A percentile compares a stretch with the other conserved stretches of the same genome.
Evolutionary conservation across 2,329 filamentous ascomycete species (phyloP).

Genomic region (Talaromyces sp.): DNA sequence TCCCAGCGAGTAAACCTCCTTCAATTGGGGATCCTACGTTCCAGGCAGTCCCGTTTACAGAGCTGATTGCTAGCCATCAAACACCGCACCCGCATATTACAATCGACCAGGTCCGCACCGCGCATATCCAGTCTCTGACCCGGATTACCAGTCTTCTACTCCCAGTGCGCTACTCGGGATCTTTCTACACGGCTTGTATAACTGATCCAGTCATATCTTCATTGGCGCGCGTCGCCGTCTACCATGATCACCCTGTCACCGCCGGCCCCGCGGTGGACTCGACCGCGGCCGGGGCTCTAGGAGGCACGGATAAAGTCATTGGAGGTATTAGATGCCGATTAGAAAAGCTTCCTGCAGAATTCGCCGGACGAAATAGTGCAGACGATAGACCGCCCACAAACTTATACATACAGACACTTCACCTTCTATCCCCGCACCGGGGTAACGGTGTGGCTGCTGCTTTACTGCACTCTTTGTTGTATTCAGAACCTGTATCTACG

Average conservation of each 20-base stretch:
- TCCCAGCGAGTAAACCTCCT: conserved; percentile 13
- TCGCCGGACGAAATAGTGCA: conserved; percentile 6
- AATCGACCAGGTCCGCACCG: conserved; percentile 47
- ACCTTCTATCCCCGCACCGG: conserved; percentile 55
- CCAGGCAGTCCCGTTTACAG: conserved; percentile 24
- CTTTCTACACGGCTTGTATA: conserved; percentile 57
- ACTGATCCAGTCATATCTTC: conserved; percentile 47
- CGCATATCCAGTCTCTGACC: conserved; percentile 51
- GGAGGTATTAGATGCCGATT: conserved; percentile 45
- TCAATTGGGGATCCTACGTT: conserved; percentile 20
- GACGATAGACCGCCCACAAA: conserved; percentile 25
- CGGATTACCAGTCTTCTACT: conserved; percentile 54
- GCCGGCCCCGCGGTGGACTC: conserved; percentile 15
- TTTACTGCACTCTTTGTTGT: conserved; percentile 43
- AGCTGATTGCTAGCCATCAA: conserved; percentile 19
- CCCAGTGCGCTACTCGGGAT: conserved; percentile 55
- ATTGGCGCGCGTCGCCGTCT: conserved; percentile 55
- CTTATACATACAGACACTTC: conserved; percentile 58
- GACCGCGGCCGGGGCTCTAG: conserved; percentile 12
- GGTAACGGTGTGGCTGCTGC: conserved; percentile 52
- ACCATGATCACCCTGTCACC: conserved; percentile 43
- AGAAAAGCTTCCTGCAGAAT: conserved; percentile 26
- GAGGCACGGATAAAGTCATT: conserved; percentile 39
- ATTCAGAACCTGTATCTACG: conserved; percentile 11
- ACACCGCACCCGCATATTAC: conserved; percentile 46